Conservation (phyloP, 1,284 basidiomycete genomes). For the Tetrapyrgos nigripes region DNA sequence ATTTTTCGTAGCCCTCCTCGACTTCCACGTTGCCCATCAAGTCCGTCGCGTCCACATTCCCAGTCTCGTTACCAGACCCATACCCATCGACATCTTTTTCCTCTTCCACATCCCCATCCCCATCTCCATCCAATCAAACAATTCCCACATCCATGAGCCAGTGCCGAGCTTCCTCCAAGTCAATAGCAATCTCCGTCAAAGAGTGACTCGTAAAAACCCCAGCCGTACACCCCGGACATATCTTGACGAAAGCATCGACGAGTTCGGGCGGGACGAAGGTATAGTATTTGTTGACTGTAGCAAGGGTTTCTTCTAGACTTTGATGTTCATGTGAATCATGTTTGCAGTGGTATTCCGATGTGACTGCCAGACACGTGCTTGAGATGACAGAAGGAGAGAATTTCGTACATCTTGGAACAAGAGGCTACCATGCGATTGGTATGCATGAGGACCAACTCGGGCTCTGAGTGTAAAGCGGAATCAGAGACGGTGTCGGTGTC, state of each 20-base stretch:
- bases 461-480: too few relatives aligned
- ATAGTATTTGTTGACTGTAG: slow-evolving; percentile 66
- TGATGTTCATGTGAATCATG: slow-evolving; percentile 64
- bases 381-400: slow-evolving; percentile 73
- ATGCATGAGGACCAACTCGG: slow-evolving; percentile 59
- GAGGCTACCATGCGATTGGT: slow-evolving; percentile 71
- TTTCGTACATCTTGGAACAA: slow-evolving; percentile 77
- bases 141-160: too few relatives aligned
- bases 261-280: slow-evolving; percentile 85
- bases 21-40: too few relatives aligned
- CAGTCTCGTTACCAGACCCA: too few relatives aligned
- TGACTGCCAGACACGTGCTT: too few relatives aligned
- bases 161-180: too few relatives aligned
- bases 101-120: neutral
- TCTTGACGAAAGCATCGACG: slow-evolving; percentile 75
- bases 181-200: slow-evolving; percentile 10
- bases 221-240: slow-evolving; percentile 70
- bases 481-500: too few relatives aligned
- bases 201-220: neutral
- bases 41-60: too few relatives aligned
- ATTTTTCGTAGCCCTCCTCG: too few relatives aligned
- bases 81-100: too few relatives aligned
- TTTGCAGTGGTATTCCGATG: too few relatives aligned
- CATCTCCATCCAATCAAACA: too few relatives aligned
- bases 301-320: slow-evolving; percentile 77